Percentiles rank a stretch among this genome's conserved stretches.
Conservation (phyloP, 2,329 filamentous ascomycete genomes). For the Penicillium olsonii region DNA sequence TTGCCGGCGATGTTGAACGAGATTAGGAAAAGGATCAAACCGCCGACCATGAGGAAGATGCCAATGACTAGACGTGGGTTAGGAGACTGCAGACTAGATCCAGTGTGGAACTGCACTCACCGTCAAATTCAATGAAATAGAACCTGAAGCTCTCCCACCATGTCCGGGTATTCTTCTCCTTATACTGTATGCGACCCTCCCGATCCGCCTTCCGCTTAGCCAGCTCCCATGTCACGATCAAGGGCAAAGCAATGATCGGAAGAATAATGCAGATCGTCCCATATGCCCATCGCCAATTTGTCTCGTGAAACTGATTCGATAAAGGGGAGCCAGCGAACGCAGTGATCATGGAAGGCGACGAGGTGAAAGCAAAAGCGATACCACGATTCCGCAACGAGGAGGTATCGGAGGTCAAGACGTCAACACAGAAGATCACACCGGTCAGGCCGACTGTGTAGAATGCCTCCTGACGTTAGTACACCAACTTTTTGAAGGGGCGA, state of each 20-base stretch:
- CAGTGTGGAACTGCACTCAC: too few species aligned
- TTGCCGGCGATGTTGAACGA: conserved; percentile 47
- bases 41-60: conserved; percentile 60
- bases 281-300: conserved; percentile 65
- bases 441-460: conserved; percentile 52
- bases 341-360: conserved; percentile 64
- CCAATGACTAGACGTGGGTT: conserved; percentile 48
- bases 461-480: conserved; percentile 29
- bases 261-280: conserved; percentile 63
- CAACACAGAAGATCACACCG: conserved; percentile 58
- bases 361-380: conserved; percentile 61
- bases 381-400: conserved; percentile 61
- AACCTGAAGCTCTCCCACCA: conserved; percentile 48
- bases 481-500: too few species aligned
- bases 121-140: conserved; percentile 64
- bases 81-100: too few species aligned
- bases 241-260: conserved; percentile 57
- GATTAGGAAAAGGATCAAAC: conserved; percentile 57
- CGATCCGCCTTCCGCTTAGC: conserved; percentile 60
- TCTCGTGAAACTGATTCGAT: conserved; percentile 53
- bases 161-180: conserved; percentile 46
- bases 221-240: conserved; percentile 55
- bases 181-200: conserved; percentile 50
- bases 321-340: conserved; percentile 59
- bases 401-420: conserved; percentile 64